Evolutionary conservation across 176 grass and related monocot genomes (phyloP).

Genomic region (Paspalum vaginatum): DNA sequence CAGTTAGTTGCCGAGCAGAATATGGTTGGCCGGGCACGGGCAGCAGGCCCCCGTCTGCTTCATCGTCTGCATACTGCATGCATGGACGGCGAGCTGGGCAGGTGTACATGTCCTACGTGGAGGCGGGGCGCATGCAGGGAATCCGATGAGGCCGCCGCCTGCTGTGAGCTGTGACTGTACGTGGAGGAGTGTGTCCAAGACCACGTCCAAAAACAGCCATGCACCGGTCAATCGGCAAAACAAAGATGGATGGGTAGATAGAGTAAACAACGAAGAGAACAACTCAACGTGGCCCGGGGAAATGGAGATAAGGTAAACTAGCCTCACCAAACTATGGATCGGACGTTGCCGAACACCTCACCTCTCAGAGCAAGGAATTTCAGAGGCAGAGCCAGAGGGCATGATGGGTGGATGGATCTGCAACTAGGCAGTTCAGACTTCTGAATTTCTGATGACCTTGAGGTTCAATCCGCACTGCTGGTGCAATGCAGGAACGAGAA

Average conservation of each 20-base stretch:
- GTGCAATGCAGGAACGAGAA: neutral
- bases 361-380: neutral
- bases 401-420: neutral
- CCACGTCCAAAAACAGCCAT: neutral
- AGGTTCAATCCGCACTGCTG: neutral
- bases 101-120: neutral
- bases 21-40: neutral
- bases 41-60: too few relatives aligned
- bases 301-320: neutral
- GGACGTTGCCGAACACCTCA: too few relatives aligned
- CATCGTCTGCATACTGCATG: conserved; percentile 12
- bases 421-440: neutral
- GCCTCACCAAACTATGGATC: neutral
- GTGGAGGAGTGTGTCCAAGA: neutral
- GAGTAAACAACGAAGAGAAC: conserved; percentile 8
- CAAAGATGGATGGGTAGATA: too few relatives aligned
- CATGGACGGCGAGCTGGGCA: neutral
- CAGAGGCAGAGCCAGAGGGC: neutral
- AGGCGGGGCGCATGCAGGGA: conserved; percentile 7
- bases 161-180: neutral
- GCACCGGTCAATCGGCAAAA: neutral
- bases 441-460: too few relatives aligned
- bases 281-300: conserved; percentile 15
- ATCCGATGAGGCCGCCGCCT: conserved; percentile 27
- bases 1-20: too few relatives aligned